Percentiles rank a stretch among this genome's conserved stretches.
Evolutionary conservation across 805 yeast genomes (phyloP).

Genomic region (Candida tibetensis): DNA sequence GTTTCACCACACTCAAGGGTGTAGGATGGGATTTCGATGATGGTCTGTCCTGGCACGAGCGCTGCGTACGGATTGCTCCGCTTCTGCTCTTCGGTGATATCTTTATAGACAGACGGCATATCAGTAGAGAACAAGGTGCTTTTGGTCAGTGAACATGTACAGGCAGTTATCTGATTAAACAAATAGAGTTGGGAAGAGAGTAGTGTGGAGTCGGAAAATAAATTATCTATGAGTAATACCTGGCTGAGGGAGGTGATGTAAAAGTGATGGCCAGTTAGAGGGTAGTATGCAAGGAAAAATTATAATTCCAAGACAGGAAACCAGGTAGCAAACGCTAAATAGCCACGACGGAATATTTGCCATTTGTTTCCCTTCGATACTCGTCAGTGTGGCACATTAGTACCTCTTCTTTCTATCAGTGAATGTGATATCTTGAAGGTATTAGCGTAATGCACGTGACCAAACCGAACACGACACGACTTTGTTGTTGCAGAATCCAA

Average conservation of each 20-base stretch:
- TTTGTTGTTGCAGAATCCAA: too few species aligned
- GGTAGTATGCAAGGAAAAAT: too few species aligned
- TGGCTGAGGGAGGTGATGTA: not conserved
- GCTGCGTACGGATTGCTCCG: conserved; percentile 62
- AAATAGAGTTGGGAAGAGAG: not conserved
- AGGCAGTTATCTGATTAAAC: conserved; percentile 6
- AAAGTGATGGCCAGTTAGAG: not conserved
- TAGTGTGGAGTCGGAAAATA: not conserved
- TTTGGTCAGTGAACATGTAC: too few species aligned
- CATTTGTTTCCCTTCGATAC: too few species aligned
- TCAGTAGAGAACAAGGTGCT: not conserved
- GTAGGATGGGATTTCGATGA: conserved; percentile 72
- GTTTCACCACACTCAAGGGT: conserved; percentile 80
- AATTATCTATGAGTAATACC: not conserved
- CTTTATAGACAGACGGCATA: conserved; percentile 23
- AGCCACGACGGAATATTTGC: too few species aligned
- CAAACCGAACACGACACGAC: too few species aligned
- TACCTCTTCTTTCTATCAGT: too few species aligned
- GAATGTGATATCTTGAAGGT: too few species aligned
- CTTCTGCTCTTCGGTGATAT: conserved; percentile 45
- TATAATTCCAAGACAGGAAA: too few species aligned
- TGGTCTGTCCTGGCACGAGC: conserved; percentile 73
- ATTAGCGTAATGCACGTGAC: too few species aligned
- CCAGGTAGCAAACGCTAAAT: too few species aligned
- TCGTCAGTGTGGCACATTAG: too few species aligned